Base-by-base conservation (phyloP, 208 protist genomes). In the Trypanosoma mega region DNA sequence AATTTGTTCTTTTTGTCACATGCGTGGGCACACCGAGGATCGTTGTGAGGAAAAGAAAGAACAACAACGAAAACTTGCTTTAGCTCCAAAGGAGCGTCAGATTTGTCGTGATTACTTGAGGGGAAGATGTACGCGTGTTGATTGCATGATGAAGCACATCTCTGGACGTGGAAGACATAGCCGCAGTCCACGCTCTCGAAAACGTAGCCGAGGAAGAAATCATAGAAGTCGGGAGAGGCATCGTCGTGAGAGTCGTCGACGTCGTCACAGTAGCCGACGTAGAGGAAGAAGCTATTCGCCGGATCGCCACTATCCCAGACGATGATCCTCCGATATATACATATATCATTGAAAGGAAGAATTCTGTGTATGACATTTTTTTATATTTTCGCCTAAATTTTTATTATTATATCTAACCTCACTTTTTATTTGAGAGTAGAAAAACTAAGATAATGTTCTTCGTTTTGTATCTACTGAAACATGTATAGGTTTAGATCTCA, bases 91-190 rank as follows among this genome's bases (percentile, higher is more conserved):
- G 27, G 63, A 70, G 43, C 53, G 63, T 29, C 54, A 70, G 47
- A 49, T 72, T 33, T 72, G 66, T 36, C 48, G 66, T 20, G 66
- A 72, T 59, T 72, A 54, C 62, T 55, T 67, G 41, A 64, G 57
- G 29, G 66, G 66, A 8, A 49, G 59, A 20, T 72, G 66, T 37
- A 54, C 47, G 20, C 16, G 66, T 34, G 51, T 41, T 5, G 59
- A 72, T 47, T 72, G 66, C 23, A 46, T 64, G 21, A 72, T 72
- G 66, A 49, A 39, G 30, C 66, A 72, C 37, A 43, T 60, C 0
- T 49, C 57, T 12, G 2, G 39, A 0, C 39, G 2, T 37, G 23
- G 45, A 50, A 50, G 16, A 33, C 47, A 41, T 46, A 49, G 45
- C 30, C 55, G 57, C 23, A 63, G 55, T 33, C 34, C 52, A 24